Evolutionary conservation across 1,139 yeast genomes (phyloP), one percentile per base, ranked within the genome.

Genomic region (Pichia sp.): DNA sequence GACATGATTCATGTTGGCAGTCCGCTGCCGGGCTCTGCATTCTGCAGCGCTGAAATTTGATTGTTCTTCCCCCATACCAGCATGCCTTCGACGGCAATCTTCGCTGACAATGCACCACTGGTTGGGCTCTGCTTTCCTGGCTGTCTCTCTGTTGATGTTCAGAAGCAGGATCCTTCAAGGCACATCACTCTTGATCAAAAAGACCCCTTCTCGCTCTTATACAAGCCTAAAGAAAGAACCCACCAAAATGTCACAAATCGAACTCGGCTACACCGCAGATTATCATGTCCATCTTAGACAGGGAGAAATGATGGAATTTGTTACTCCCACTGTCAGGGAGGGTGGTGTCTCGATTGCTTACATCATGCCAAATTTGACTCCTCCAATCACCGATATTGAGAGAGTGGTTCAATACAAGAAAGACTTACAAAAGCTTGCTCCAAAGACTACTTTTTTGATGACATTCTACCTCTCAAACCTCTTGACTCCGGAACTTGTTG

Each of bases 231-330:
- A n/a, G n/a, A n/a, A n/a, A n/a, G n/a, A n/a, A n/a, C 15, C 32
- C 30, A 33, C 24, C 11, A 33, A 29, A 18, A 41, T 44, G 47
- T 29, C 43, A 19, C 26, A 29, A 31, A 49, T 54, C 19, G 52
- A 52, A 40, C 66, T 88, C 29, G 96, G 96, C 6, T 63, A 74
- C 38, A 85, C 96, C 11, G 96, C 96, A 17, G 99, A 91, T 57
- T 79, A 86, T 74, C 99, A 91, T 55, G 97, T 91, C 34, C 99
- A 91, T 56, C 72, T 93, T 24, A 82, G 98, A 52, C 95, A 88
- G 44, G 96, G 95, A 1, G 68, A 70, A 13, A 86, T 93, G 96
- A 86, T 86, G 82, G 80, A 85, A 49, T 69, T 85, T 23, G 86
- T 88, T 25, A 74, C 96, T 0, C 98, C 98, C 9, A 82, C 95